Base-by-base conservation (phyloP, 164 flowering plant species). In the Aristolochia contorta region DNA sequence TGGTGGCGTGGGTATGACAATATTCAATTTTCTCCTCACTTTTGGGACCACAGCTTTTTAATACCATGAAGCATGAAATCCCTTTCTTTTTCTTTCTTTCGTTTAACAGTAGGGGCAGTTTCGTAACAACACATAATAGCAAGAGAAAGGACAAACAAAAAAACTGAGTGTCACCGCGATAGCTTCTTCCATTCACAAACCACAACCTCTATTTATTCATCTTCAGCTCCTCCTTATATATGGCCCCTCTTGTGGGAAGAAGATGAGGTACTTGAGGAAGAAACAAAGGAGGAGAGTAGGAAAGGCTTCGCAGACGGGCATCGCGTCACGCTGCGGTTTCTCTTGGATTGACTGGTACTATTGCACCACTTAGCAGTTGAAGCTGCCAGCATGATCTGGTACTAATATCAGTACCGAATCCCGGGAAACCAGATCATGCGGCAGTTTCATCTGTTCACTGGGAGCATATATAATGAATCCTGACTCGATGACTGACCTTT, bases 311-410 rank as follows among this genome's bases (percentile, higher is more conserved):
- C n/a, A n/a, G n/a, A n/a, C n/a, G n/a, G n/a, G n/a, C n/a, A n/a
- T n/a, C 33, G 33, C 12, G 7, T 33, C 43, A 6, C 19, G 46
- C 37, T 63, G 33, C 33, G 50, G 41, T 6, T 20, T 16, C 33
- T 12, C 27, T 19, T 14, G 1, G 9, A 19, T 43, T 23, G 48
- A 69, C n/a, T n/a, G n/a, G n/a, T n/a, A n/a, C n/a, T 55, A 74
- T 75, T 74, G 84, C 81, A 63, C 65, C 79, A 69, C 54, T n/a
- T 67, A 68, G 49, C 78, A 57, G 88, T 73, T 85, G 86, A 85
- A 85, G 91, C 91, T 85, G 91, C 91, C 88, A 85, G 91, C 91
- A 77, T 85, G 91, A 83, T 85, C 91, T 85, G 69, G 81, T 75
- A 75, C 47, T 57, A 0, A 30, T 43, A 71, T 70, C 60, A 27